A percentile compares a stretch with the other conserved stretches of the same genome.
Conservation (phyloP, 306 rosid genomes). For the Cucumis cinereus region DNA sequence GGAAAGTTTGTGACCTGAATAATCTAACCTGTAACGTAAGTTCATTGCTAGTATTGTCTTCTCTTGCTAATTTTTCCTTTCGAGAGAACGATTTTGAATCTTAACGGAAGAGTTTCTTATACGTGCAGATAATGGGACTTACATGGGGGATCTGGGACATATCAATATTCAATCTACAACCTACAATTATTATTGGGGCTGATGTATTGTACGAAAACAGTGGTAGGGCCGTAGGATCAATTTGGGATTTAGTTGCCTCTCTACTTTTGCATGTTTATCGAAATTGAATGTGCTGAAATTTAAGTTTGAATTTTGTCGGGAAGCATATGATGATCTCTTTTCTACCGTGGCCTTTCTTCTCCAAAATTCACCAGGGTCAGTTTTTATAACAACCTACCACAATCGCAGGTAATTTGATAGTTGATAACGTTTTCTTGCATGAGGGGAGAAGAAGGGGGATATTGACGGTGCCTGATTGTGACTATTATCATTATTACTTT, state of each 20-base stretch:
- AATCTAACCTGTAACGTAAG: conserved; percentile 60
- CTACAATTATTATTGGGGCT: conserved; percentile 71
- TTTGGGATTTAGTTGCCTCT: not conserved
- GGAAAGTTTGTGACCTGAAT: conserved; percentile 55
- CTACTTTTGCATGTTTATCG: not conserved
- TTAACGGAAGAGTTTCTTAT: not conserved
- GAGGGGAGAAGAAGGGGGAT: not conserved
- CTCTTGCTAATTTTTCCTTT: not conserved
- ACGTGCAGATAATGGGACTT: conserved; percentile 53
- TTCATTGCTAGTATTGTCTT: not conserved
- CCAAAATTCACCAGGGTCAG: conserved; percentile 50
- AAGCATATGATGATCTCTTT: conserved; percentile 81
- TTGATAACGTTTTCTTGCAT: not conserved
- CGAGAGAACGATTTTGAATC: not conserved
- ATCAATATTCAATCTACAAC: conserved; percentile 46
- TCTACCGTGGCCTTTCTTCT: conserved; percentile 67
- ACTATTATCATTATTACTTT: not conserved
- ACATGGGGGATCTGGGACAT: conserved; percentile 91
- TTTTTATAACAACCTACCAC: conserved; percentile 65
- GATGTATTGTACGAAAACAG: conserved; percentile 70
- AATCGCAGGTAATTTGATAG: conserved; percentile 50
- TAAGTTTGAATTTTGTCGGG: conserved; percentile 10
- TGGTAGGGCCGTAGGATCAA: conserved; percentile 45
- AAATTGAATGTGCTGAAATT: conserved; percentile 15
- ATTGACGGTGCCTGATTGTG: not conserved